Evolutionary conservation across 2,329 filamentous ascomycete genomes (phyloP).

Genomic region (Phialocephala sp.): DNA sequence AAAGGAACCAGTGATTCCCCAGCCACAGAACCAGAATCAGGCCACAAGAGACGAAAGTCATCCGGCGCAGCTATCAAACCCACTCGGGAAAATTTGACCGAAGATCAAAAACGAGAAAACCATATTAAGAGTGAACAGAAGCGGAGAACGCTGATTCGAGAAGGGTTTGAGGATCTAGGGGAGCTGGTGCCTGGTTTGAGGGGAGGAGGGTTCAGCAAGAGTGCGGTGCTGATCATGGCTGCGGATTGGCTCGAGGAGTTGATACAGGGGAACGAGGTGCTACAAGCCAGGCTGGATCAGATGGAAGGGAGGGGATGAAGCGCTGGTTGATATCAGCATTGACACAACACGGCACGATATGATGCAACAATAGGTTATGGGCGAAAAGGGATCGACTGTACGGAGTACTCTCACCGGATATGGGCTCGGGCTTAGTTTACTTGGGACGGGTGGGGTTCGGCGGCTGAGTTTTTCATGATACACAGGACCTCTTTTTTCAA

Average conservation of each 20-base stretch:
- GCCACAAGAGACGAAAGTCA: conserved; percentile 57
- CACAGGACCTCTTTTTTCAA: conserved; percentile 17
- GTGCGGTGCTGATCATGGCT: conserved; percentile 75
- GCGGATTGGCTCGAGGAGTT: conserved; percentile 80
- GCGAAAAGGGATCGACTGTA: conserved; percentile 3
- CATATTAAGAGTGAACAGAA: conserved; percentile 91
- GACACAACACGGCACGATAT: no score
- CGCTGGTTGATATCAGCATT: no score
- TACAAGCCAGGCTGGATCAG: conserved; percentile 60
- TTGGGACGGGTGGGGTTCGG: conserved; percentile 3
- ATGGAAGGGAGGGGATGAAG: conserved; percentile 43
- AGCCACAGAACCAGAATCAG: conserved; percentile 30
- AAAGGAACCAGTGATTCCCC: conserved; percentile 40
- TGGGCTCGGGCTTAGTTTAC: conserved; percentile 15
- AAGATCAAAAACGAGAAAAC: conserved; percentile 83
- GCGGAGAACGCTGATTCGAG: conserved; percentile 77
- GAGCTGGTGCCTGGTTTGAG: conserved; percentile 76
- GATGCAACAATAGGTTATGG: neutral
- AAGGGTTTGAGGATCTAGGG: conserved; percentile 82
- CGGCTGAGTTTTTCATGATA: conserved; percentile 23
- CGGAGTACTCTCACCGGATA: conserved; percentile 2
- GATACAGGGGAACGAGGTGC: conserved; percentile 67
- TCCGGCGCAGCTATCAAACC: conserved; percentile 48
- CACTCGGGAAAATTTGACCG: conserved; percentile 68
- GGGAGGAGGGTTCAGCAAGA: conserved; percentile 82